Evolutionary conservation across 805 yeast species (phyloP).

Genomic region (Sugiyamaella valdiviana): DNA sequence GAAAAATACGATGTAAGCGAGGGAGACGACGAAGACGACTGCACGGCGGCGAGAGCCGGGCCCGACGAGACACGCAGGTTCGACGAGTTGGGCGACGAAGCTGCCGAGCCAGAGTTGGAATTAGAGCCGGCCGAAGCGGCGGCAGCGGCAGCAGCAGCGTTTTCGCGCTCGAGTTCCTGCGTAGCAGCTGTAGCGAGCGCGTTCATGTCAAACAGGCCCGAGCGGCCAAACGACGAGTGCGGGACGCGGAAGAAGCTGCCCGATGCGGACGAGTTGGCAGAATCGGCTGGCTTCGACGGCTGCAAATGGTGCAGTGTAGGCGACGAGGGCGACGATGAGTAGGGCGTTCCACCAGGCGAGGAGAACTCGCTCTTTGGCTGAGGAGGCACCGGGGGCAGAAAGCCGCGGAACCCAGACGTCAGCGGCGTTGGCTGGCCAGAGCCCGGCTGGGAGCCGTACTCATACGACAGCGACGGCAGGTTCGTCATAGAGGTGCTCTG

Average conservation of each 20-base stretch:
- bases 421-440: constrained; percentile 14
- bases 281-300: constrained; percentile 1
- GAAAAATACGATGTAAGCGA: constrained; percentile 23
- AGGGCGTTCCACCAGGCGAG: constrained; percentile 20
- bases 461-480: constrained; percentile 10
- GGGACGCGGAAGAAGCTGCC: constrained; percentile 23
- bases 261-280: constrained; percentile 3
- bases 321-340: constrained; percentile 23
- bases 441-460: not conserved
- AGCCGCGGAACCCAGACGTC: constrained; percentile 6
- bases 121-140: constrained; percentile 1
- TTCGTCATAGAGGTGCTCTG: constrained; percentile 14
- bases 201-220: constrained; percentile 34
- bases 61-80: constrained; percentile 7
- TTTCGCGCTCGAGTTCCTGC: constrained; percentile 38
- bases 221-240: constrained; percentile 15
- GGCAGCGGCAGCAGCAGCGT: constrained; percentile 12
- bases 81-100: constrained; percentile 6
- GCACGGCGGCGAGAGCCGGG: constrained; percentile 11
- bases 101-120: constrained; percentile 1
- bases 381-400: constrained; percentile 1
- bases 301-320: constrained; percentile 19
- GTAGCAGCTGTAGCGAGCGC: constrained; percentile 41
- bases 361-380: constrained; percentile 18
- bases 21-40: constrained; percentile 19